phyloP scores from a whole-genome alignment of 352 stramenopile species.

The Pythium dissimile region DNA sequence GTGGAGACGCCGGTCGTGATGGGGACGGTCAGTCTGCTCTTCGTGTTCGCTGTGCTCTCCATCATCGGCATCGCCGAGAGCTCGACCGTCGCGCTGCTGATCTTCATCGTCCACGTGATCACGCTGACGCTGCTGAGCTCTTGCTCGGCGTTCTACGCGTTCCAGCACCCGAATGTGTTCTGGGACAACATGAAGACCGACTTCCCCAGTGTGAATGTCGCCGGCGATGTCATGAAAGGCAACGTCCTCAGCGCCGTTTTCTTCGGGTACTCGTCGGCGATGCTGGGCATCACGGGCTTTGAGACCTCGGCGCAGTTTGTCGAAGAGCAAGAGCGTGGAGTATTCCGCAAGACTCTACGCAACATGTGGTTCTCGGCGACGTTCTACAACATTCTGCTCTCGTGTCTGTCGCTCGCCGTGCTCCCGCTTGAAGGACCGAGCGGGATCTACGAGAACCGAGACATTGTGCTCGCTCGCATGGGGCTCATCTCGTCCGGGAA shows the following conservation, averaged over 20 bases:
- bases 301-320: slow-evolving; percentile 84
- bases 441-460: slow-evolving; percentile 46
- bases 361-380: slow-evolving; percentile 77
- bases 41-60: slow-evolving; percentile 68
- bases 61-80: slow-evolving; percentile 77
- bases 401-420: slow-evolving; percentile 57
- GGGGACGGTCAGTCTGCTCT: slow-evolving; percentile 40
- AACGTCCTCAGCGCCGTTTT: slow-evolving; percentile 41
- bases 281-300: slow-evolving; percentile 84
- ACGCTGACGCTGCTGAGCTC: slow-evolving; percentile 53
- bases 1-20: slow-evolving; percentile 23
- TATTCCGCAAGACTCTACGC: slow-evolving; percentile 55
- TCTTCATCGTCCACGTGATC: slow-evolving; percentile 68
- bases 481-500: slow-evolving; percentile 30
- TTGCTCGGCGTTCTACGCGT: slow-evolving; percentile 36
- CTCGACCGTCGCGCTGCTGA: slow-evolving; percentile 58
- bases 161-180: slow-evolving; percentile 42
- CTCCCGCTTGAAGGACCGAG: slow-evolving; percentile 38
- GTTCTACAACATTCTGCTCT: slow-evolving; percentile 75
- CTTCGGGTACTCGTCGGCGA: slow-evolving; percentile 63
- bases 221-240: slow-evolving; percentile 24
- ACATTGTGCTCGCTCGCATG: slow-evolving; percentile 63
- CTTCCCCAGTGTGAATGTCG: slow-evolving; percentile 47
- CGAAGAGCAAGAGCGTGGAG: slow-evolving; percentile 65
- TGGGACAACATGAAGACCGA: slow-evolving; percentile 54